Evolutionary conservation across 495 filamentous ascomycete species (phyloP), one percentile per base, ranked within the genome.

Genomic region (Lepraria neglecta): DNA sequence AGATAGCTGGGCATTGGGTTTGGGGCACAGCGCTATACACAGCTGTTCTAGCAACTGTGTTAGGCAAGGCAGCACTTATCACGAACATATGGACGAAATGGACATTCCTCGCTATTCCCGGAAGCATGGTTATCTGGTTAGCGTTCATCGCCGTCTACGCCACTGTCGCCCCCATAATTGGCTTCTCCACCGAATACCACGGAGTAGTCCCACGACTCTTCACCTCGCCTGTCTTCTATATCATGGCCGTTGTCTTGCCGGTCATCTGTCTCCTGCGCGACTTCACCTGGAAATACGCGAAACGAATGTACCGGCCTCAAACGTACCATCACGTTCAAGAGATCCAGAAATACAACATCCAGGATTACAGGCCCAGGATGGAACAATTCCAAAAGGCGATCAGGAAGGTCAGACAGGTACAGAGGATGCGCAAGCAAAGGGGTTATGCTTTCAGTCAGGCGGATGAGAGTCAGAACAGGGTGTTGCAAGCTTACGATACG

Each of bases 351-450:
- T 99, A 96, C 77, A 99, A 99, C 68, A 95, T 99, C 58, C 95
- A 97, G 74, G 95, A 99, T 76, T 99, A 99, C 72, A 82, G 95
- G 63, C 94, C 94, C 46, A 79, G 92, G 82, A 99, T 99, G 94
- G 94, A 99, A 73, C 94, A 99, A 75, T 99, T 99, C 83, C 94
- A 99, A 75, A 99, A 99, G 74, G 94, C 94, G 30, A 97, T 99
- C 70, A 86, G 94, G 65, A 99, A 99, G 75, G 94, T 97, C 53
- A 86, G 94, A 47, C 94, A 99, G 76, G 95, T 97, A 46, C 95
- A 97, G 76, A 87, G 94, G 62, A 99, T 97, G 94, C 91, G 94
- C 71, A 99, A 97, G 72, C 94, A 99, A 77, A 87, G 94, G 67
- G 94, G 94, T 27, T 99, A 97, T 70, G 94, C 94, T 45, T 99